Conservation (phyloP, 371 early-diverging fungal genomes). For the Gilbertella persicaria region DNA sequence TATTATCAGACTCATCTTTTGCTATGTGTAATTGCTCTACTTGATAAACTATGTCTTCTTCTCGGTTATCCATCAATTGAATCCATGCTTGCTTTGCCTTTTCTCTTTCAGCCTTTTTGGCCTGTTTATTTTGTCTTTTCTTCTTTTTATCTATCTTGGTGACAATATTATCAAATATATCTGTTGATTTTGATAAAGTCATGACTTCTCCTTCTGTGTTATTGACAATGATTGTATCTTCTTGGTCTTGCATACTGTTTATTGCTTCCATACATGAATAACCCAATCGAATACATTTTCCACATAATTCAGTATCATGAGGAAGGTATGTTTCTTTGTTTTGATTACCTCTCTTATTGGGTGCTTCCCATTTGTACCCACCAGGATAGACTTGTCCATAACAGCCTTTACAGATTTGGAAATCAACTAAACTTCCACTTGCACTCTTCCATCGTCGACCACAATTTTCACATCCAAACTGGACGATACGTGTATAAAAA, state of each 20-base stretch:
- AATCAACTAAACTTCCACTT: not conserved
- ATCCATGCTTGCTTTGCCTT: too few species aligned
- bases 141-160: not conserved
- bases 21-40: too few species aligned
- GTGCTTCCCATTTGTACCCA: conserved; percentile 4
- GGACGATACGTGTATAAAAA: not conserved
- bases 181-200: not conserved
- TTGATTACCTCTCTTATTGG: conserved; percentile 10
- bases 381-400: conserved; percentile 4
- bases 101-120: too few species aligned
- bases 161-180: not conserved
- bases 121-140: not conserved
- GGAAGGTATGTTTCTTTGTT: conserved; percentile 1
- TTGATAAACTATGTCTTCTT: too few species aligned
- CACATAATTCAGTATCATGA: conserved; percentile 9
- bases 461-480: conserved; percentile 3
- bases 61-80: too few species aligned
- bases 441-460: conserved; percentile 7
- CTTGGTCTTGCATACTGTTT: not conserved
- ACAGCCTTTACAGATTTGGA: conserved; percentile 10
- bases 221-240: not conserved
- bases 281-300: conserved; percentile 8
- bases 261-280: conserved; percentile 7
- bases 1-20: too few species aligned
- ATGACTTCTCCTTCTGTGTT: not conserved